phyloP scores from a whole-genome alignment of 768 basidiomycete genomes.

The Wakefieldia striispora region DNA sequence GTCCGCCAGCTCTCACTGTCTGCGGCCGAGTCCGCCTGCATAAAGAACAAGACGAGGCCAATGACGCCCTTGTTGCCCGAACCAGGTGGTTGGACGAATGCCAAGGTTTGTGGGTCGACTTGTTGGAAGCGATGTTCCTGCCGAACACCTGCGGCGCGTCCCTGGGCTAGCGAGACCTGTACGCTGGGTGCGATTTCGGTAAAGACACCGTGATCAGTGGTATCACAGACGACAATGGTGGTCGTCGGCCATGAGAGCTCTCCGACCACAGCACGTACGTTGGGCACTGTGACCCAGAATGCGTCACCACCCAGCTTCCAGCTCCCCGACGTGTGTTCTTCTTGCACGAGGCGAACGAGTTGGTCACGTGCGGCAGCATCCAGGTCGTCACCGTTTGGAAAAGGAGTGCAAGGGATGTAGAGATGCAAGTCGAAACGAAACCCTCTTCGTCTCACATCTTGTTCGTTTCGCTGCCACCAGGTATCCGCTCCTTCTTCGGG shows the following conservation, averaged over 20 bases:
- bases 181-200: conserved; percentile 4
- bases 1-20: conserved; percentile 11
- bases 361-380: background rate
- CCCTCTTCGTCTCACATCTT: conserved; percentile 8
- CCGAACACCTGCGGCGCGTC: background rate
- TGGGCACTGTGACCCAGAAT: conserved; percentile 12
- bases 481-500: conserved; percentile 23
- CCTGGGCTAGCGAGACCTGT: conserved; percentile 5
- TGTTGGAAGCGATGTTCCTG: conserved; percentile 15
- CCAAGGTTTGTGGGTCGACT: conserved; percentile 10
- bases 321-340: conserved; percentile 5
- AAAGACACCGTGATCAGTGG: conserved; percentile 7
- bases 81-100: conserved; percentile 1
- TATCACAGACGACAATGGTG: conserved; percentile 19
- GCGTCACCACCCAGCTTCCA: conserved; percentile 11
- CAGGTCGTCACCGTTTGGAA: background rate
- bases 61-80: conserved; percentile 2
- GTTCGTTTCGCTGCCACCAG: conserved; percentile 32
- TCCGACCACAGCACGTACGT: conserved; percentile 18
- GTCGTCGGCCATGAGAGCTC: conserved; percentile 20
- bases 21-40: conserved; percentile 2
- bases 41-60: conserved; percentile 17
- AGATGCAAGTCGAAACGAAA: conserved; percentile 29
- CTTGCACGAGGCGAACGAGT: conserved; percentile 11
- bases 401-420: conserved; percentile 15